These are phyloP conservation scores for Paecilomyces fulvus DNA, from an alignment of 2,329 filamentous ascomycete genomes.

Conservation along the genomic window DNA sequence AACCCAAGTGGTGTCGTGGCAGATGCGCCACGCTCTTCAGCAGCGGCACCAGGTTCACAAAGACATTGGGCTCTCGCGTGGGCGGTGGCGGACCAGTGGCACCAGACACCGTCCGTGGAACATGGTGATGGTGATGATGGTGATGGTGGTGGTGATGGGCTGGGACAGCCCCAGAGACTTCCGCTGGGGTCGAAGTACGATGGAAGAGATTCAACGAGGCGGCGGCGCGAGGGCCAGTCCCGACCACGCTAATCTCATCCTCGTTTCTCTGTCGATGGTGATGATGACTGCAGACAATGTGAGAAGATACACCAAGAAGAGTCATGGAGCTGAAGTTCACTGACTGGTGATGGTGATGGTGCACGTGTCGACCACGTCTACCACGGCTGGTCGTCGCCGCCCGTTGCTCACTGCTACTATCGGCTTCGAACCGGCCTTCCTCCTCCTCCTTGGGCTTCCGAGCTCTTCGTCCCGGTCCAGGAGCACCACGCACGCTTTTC, in stretches of 20 bases:
- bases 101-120: constrained; percentile 16
- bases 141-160: constrained; percentile 34
- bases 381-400: constrained; percentile 58
- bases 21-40: constrained; percentile 62
- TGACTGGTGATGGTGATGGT: constrained; percentile 55
- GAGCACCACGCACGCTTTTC: constrained; percentile 34
- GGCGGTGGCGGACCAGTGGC: constrained; percentile 18
- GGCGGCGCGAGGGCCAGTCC: constrained; percentile 15
- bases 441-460: constrained; percentile 73
- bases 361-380: constrained; percentile 49
- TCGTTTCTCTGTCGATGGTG: constrained; percentile 49
- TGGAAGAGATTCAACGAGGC: constrained; percentile 19
- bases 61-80: constrained; percentile 53
- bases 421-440: constrained; percentile 52
- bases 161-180: constrained; percentile 9
- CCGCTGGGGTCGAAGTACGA: constrained; percentile 21
- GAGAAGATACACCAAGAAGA: constrained; percentile 6
- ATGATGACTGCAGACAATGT: constrained; percentile 31
- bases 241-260: constrained; percentile 31
- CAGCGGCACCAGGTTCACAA: constrained; percentile 60
- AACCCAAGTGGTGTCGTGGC: constrained; percentile 73
- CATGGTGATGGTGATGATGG: constrained; percentile 39
- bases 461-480: constrained; percentile 49
- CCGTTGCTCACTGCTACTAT: constrained; percentile 55
- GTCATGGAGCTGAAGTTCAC: constrained; percentile 13